Evolutionary conservation across 2,329 filamentous ascomycete genomes (phyloP).

Genomic region (Trichoderma sp.): DNA sequence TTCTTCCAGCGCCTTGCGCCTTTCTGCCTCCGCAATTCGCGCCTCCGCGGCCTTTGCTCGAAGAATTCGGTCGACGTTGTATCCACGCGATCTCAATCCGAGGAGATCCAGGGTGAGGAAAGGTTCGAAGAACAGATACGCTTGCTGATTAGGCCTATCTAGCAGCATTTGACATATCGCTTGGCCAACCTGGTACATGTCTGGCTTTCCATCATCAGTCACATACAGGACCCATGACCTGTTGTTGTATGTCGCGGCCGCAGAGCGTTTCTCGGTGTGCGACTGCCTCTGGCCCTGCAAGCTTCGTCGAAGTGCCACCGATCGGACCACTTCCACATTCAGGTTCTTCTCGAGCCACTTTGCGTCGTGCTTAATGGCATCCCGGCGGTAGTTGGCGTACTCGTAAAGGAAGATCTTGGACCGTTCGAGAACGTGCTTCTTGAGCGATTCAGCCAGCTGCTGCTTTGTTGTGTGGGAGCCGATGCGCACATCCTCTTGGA

Average conservation of each 20-base stretch:
- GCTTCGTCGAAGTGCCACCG: conserved; percentile 73
- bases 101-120: conserved; percentile 82
- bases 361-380: conserved; percentile 79
- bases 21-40: conserved; percentile 78
- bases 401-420: conserved; percentile 87
- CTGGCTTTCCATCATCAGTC: conserved; percentile 62
- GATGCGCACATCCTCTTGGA: conserved; percentile 74
- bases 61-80: conserved; percentile 94
- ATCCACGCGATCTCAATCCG: conserved; percentile 80
- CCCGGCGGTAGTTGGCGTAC: conserved; percentile 64
- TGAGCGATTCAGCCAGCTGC: conserved; percentile 63
- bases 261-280: conserved; percentile 72
- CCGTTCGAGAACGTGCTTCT: conserved; percentile 81
- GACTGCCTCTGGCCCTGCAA: conserved; percentile 67
- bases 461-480: conserved; percentile 66
- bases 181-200: conserved; percentile 90
- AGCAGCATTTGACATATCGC: conserved; percentile 80
- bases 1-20: conserved; percentile 68
- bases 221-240: conserved; percentile 71
- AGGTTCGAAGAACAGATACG: conserved; percentile 86
- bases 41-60: conserved; percentile 84
- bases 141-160: conserved; percentile 79
- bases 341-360: conserved; percentile 90
- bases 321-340: conserved; percentile 71
- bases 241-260: conserved; percentile 57